Evolutionary conservation across 2,329 filamentous ascomycete species (phyloP), one percentile per base, ranked within the genome.

Genomic region (Ploettnerulaceae sp.): DNA sequence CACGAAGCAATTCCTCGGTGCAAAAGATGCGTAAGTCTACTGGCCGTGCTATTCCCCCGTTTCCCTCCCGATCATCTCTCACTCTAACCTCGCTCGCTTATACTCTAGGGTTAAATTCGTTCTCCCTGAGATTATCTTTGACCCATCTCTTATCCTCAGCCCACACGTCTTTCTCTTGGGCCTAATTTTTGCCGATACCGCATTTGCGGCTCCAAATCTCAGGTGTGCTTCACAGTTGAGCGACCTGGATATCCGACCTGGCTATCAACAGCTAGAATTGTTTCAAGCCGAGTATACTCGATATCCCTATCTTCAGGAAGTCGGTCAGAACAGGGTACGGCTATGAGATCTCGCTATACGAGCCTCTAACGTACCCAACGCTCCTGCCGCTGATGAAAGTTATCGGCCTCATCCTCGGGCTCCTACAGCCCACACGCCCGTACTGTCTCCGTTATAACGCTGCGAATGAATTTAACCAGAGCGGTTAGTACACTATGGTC

Each of bases 1-100:
- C 26, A 53, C 34, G 22, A 53, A 53, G 32, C 22, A 47, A 21
- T 54, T 21, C 45, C 51, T 53, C 21, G 32, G 49, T 12, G 38
- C 20, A 29, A 52, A 49, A 32, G 42, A 52, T 35, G 12, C 22
- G 20, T 49, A 47, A 43, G 42, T 49, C 20, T 17, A 32, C 29
- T 32, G n/a, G 29, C 29, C n/a, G n/a, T 33, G 12, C n/a, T 17
- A 14, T 12, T 15, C 3, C 5, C n/a, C 7, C 5, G 1, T 33
- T 17, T 3, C 5, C 3, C 31, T 37, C 12, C n/a, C 8, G 6
- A 33, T 33, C 12, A 33, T 33, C 6, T 33, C 14, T 12, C 7
- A 5, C 1, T 33, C 11, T 3, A 33, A 33, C 9, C 5, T 17
- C 20, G 12, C 31, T 33, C 20, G 33, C n/a, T 35, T 28, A 29